Evolutionary conservation across 768 basidiomycete species (phyloP).

Genomic region (Pholiota microspora): DNA sequence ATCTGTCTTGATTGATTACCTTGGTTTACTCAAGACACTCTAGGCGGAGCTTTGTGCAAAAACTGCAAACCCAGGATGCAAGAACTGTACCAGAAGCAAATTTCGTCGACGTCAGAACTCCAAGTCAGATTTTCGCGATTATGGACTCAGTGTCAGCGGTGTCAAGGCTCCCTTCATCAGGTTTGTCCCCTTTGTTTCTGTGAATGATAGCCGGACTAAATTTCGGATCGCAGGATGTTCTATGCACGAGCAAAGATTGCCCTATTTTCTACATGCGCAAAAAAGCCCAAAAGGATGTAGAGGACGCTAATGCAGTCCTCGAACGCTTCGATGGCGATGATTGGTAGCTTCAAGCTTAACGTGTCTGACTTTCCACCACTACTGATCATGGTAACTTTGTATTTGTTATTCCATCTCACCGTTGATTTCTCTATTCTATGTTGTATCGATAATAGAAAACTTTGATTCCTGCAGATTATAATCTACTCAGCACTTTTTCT

Average conservation of each 20-base stretch:
- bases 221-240: slow-evolving; percentile 66
- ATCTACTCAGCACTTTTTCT: slow-evolving; percentile 7
- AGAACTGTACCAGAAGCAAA: slow-evolving; percentile 93
- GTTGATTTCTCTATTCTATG: not conserved
- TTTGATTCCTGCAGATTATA: not conserved
- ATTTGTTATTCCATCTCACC: not conserved
- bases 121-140: slow-evolving; percentile 92
- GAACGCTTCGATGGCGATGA: slow-evolving; percentile 81
- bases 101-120: slow-evolving; percentile 65
- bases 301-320: slow-evolving; percentile 73
- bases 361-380: not conserved
- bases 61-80: slow-evolving; percentile 86
- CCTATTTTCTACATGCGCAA: slow-evolving; percentile 99
- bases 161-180: slow-evolving; percentile 98
- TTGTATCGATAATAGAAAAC: slow-evolving; percentile 6
- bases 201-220: not conserved
- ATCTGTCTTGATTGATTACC: not conserved
- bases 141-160: slow-evolving; percentile 99
- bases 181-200: slow-evolving; percentile 29
- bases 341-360: slow-evolving; percentile 43
- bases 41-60: slow-evolving; percentile 91
- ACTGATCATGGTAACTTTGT: slow-evolving; percentile 1
- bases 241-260: slow-evolving; percentile 96
- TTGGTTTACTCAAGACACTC: not conserved
- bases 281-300: slow-evolving; percentile 97